Base-by-base conservation (phyloP, 1,284 basidiomycete species). In the Naganishia sp. region DNA sequence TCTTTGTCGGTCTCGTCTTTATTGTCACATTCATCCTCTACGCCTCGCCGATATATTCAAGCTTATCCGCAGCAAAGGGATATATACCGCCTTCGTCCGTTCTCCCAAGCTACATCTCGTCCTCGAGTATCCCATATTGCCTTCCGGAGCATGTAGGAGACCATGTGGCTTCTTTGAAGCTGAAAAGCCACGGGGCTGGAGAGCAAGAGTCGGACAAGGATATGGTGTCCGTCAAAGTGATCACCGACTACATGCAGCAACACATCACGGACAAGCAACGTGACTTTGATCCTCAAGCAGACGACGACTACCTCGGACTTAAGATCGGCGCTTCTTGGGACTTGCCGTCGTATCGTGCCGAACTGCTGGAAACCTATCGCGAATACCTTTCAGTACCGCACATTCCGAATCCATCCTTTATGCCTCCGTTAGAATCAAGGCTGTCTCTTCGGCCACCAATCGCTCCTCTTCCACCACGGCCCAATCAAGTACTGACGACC, bases 401-500 rank as follows among this genome's bases (percentile, higher is more conserved):
- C 28, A 52, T 64, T 21, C 53, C 67, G 11, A 60, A 54, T 35
- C 51, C 63, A 9, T 54, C 68, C 7, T 76, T 67, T 62, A 42
- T 74, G 32, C 53, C 68, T 9, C 69, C 63, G 3, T 63, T 73
- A 17, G 49, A 69, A 45, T 71, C 71, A 2, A 71, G 74, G 5
- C 41, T 74, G 4, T 71, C 70, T 1, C 67, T 76, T 3, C 62
- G 69, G 9, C 73, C 73, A 18, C 73, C 75, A n/a, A 66, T 67
- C 35, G 47, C 63, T 6, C 65, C 67, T 2, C 63, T 73, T 6
- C 74, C 75, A 3, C 67, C 69, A 0, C 43, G 70, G 21, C 74
- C 74, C 1, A 67, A 71, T 18, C 71, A 72, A n/a, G 67, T 76
- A 21, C 67, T 73, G 32, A 75, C 75, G 23, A 76, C 75, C 0